phyloP scores from a whole-genome alignment of 2,329 filamentous ascomycete genomes.

The Fusarium burgessii region DNA sequence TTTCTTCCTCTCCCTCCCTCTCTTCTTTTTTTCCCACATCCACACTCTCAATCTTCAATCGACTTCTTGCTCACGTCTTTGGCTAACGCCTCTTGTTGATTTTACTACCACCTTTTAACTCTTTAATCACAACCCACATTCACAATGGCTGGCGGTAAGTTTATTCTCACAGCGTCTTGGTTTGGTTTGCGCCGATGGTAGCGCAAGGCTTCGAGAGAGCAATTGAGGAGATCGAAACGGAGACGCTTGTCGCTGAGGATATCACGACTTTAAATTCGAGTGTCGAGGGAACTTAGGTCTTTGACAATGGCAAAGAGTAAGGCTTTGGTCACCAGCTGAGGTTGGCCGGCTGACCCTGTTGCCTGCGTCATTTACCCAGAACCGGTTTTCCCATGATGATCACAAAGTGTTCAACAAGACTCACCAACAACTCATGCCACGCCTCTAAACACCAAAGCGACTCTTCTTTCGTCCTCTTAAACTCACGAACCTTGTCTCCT shows the following conservation, averaged over 20 bases:
- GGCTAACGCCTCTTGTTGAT: slow-evolving; percentile 35
- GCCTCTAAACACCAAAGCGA: slow-evolving; percentile 6
- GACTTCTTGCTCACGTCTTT: slow-evolving; percentile 23
- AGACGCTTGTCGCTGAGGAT: slow-evolving; percentile 13
- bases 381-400: slow-evolving; percentile 30
- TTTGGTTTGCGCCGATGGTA: slow-evolving; percentile 23
- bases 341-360: slow-evolving; percentile 22
- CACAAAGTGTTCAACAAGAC: slow-evolving; percentile 23
- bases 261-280: slow-evolving; percentile 10
- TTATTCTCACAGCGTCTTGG: neutral
- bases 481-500: neutral
- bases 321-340: slow-evolving; percentile 2
- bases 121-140: slow-evolving; percentile 41
- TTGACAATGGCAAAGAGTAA: slow-evolving; percentile 4
- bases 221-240: slow-evolving; percentile 35
- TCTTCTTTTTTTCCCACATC: slow-evolving; percentile 29
- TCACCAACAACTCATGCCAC: slow-evolving; percentile 19
- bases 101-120: slow-evolving; percentile 31
- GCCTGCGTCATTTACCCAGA: slow-evolving; percentile 53
- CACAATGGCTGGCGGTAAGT: slow-evolving; percentile 63
- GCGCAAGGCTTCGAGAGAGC: slow-evolving; percentile 19
- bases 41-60: slow-evolving; percentile 23
- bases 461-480: neutral
- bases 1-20: slow-evolving; percentile 41
- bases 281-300: neutral